A percentile compares a stretch with the other conserved stretches of the same genome.
These are phyloP conservation scores for Phytophthora gonapodyides DNA, from an alignment of 352 stramenopile species.

Conservation along the genomic window DNA sequence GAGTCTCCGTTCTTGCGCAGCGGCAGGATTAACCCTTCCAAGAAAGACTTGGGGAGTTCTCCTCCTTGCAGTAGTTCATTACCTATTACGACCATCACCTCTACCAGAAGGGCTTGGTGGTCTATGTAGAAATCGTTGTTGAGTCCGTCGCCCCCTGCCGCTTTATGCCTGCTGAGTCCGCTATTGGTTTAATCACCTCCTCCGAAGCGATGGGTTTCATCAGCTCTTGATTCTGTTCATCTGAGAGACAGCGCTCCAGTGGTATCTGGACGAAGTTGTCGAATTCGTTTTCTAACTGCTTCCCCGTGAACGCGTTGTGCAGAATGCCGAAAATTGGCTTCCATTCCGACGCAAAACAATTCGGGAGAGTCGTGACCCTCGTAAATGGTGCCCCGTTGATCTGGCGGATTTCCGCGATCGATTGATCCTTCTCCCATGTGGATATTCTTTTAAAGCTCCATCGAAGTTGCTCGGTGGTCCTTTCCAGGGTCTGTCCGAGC, in stretches of 20 bases:
- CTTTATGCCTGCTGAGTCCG: background rate
- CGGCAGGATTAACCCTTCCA: background rate
- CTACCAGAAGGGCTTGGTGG: background rate
- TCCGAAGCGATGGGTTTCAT: background rate
- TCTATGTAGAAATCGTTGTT: slow-evolving; percentile 8
- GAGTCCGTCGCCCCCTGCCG: background rate
- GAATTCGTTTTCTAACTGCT: background rate
- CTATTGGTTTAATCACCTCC: background rate
- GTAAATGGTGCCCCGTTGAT: background rate
- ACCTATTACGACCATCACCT: background rate
- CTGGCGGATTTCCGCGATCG: background rate
- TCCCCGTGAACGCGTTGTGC: background rate
- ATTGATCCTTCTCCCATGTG: background rate
- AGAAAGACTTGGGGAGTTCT: background rate
- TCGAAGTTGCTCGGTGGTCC: background rate
- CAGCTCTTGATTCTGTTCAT: background rate
- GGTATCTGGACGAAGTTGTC: slow-evolving; percentile 4
- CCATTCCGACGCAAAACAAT: background rate
- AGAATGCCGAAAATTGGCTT: background rate
- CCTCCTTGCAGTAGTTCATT: background rate
- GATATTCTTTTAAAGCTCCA: slow-evolving; percentile 1
- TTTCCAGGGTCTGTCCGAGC: background rate
- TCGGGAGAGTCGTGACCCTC: background rate
- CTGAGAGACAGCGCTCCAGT: background rate
- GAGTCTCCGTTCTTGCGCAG: background rate